phyloP scores from a whole-genome alignment of 495 filamentous ascomycete genomes.

The Emericellopsis terricola region DNA sequence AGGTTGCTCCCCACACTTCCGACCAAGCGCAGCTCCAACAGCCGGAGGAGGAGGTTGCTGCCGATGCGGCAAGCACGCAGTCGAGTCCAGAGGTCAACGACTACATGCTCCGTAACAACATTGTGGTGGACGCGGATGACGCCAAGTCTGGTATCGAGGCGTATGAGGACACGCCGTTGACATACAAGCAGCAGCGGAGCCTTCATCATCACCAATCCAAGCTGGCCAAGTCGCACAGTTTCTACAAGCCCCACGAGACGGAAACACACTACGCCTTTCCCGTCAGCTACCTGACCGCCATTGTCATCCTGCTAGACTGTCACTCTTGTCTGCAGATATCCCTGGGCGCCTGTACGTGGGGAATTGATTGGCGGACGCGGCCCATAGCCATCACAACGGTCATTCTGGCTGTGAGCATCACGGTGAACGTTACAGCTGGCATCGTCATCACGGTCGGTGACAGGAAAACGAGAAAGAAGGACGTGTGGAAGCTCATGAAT shows the following conservation, averaged over 20 bases:
- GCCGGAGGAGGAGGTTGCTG: not conserved
- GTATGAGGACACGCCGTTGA: conserved; percentile 16
- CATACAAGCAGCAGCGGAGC: conserved; percentile 37
- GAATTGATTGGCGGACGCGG: conserved; percentile 42
- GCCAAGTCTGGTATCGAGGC: conserved; percentile 24
- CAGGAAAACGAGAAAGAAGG: conserved; percentile 57
- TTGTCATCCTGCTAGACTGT: conserved; percentile 56
- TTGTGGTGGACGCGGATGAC: conserved; percentile 9
- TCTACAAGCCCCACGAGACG: conserved; percentile 75
- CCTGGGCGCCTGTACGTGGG: conserved; percentile 57
- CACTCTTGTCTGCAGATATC: conserved; percentile 61
- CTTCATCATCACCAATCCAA: conserved; percentile 58
- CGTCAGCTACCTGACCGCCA: conserved; percentile 45
- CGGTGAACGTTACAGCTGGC: conserved; percentile 52
- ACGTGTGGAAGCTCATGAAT: conserved; percentile 55
- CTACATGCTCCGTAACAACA: not conserved
- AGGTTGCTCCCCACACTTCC: not conserved
- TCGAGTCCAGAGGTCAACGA: not conserved
- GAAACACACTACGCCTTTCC: conserved; percentile 65
- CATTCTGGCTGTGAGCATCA: conserved; percentile 60
- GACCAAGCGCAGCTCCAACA: no score
- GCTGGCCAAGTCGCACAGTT: conserved; percentile 59
- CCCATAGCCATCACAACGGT: conserved; percentile 56
- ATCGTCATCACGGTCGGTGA: conserved; percentile 58
- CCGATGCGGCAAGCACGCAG: no score